Evolutionary conservation across 176 grass and related monocot genomes (phyloP), one percentile per base, ranked within the genome.

Genomic region (Aegilops speltoides): DNA sequence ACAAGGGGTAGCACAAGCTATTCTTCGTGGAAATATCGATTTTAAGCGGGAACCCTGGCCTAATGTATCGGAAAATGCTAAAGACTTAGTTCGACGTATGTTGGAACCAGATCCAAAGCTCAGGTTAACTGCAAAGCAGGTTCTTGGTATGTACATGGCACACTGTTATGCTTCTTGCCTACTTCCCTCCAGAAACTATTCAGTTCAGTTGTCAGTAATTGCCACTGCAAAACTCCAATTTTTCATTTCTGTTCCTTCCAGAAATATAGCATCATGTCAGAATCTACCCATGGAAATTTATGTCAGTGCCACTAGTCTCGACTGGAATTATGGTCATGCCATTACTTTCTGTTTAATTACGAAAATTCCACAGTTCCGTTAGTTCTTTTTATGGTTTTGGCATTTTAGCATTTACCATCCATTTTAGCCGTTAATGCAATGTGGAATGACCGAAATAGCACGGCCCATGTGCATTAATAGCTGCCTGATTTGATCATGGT

Each of bases 1-100:
- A 86, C 97, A 99, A 90, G 97, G 97, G 61, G 94, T 99, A 70
- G 97, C 97, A 61, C 97, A 96, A 76, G 94, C 97, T 86, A 99
- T 99, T 87, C 94, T 99, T 73, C 92, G 94, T 57, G 97, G 97
- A 65, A 90, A 87, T 86, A 99, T 99, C 12, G 97, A 99, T 80
- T 99, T 99, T 82, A 99, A 96, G 84, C 83, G 97, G 57, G 97
- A 99, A 76, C 97, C 97, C 50, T 99, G 97, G 97, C 90, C 94
- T 10, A 99, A 92, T 91, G 97, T 99, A 84, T 96, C 97, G 12
- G 97, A 96, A 79, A 96, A 96, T 94, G 97, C 97, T 73, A 99
- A 99, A 83, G 94, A 94, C 80, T 87, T 99, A 84, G 97, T 99
- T 86, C 90, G 84, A 25, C 92, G 57, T 73, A 96, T 99, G 97